Percentiles rank a stretch among this genome's conserved stretches.
Conservation (phyloP, 164 flowering plant genomes). For the Malania oleifera region DNA sequence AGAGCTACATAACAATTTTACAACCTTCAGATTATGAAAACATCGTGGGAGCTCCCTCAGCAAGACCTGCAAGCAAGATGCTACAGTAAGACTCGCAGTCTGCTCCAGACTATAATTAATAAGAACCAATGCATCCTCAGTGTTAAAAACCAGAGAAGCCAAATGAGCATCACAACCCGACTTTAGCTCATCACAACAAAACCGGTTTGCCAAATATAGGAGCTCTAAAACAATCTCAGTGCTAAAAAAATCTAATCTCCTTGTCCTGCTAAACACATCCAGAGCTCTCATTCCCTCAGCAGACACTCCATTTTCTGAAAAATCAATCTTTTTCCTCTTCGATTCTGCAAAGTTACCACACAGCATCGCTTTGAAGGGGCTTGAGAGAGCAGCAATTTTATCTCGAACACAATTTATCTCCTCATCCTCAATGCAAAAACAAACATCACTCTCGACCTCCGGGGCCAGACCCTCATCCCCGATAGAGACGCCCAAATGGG, state of each 20-base stretch:
- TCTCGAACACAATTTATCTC: conserved; percentile 51
- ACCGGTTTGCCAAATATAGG: conserved; percentile 60
- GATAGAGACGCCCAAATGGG: background rate
- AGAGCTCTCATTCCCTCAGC: conserved; percentile 59
- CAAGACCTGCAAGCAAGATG: conserved; percentile 71
- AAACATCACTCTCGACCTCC: conserved; percentile 37
- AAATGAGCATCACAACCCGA: conserved; percentile 58
- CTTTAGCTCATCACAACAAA: conserved; percentile 79
- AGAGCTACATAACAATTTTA: conserved; percentile 46
- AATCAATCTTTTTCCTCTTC: conserved; percentile 41
- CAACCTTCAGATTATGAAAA: conserved; percentile 35
- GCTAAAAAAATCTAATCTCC: conserved; percentile 36
- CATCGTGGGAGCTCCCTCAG: conserved; percentile 67
- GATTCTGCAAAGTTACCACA: conserved; percentile 70
- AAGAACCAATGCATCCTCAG: conserved; percentile 55
- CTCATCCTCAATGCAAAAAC: conserved; percentile 47
- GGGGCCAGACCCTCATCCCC: conserved; percentile 23
- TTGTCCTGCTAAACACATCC: conserved; percentile 54
- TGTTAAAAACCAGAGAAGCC: conserved; percentile 40
- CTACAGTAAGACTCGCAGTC: conserved; percentile 55
- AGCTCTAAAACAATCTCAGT: conserved; percentile 62
- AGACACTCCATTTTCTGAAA: conserved; percentile 55
- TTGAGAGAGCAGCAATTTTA: conserved; percentile 55
- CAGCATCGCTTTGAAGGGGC: conserved; percentile 57
- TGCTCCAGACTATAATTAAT: conserved; percentile 78